phyloP scores from a whole-genome alignment of 2,329 filamentous ascomycete species.

The Nemania sp. region DNA sequence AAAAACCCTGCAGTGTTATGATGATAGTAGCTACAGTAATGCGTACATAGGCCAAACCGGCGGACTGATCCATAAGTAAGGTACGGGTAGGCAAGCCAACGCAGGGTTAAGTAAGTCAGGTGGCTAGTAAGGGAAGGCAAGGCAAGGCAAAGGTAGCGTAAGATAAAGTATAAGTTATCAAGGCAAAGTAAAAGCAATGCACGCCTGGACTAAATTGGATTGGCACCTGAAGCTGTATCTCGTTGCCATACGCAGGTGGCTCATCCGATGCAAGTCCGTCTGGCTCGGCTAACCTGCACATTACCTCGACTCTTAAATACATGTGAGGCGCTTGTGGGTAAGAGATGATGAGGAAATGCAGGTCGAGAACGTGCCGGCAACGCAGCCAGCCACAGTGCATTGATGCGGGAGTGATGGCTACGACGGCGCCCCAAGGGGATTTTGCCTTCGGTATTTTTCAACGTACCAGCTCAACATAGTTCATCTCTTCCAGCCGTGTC shows the following conservation, averaged over 20 bases:
- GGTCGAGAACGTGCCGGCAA: background rate
- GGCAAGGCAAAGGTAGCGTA: background rate
- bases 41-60: background rate
- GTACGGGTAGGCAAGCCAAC: no score
- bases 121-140: background rate
- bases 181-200: background rate
- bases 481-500: slow-evolving; percentile 75
- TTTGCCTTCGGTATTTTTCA: background rate
- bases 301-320: background rate
- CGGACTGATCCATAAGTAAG: background rate
- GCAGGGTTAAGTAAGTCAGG: background rate
- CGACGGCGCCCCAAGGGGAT: no score
- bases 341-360: background rate
- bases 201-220: no score
- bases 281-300: background rate
- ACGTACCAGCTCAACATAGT: slow-evolving; percentile 74
- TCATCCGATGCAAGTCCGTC: background rate
- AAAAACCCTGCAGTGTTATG: background rate
- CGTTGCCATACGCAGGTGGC: no score
- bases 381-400: background rate
- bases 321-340: background rate
- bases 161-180: no score
- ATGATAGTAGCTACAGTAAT: background rate
- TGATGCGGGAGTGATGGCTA: background rate
- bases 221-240: no score